Conservation (phyloP, 2,329 filamentous ascomycete genomes). For the Cladosporium sp. region DNA sequence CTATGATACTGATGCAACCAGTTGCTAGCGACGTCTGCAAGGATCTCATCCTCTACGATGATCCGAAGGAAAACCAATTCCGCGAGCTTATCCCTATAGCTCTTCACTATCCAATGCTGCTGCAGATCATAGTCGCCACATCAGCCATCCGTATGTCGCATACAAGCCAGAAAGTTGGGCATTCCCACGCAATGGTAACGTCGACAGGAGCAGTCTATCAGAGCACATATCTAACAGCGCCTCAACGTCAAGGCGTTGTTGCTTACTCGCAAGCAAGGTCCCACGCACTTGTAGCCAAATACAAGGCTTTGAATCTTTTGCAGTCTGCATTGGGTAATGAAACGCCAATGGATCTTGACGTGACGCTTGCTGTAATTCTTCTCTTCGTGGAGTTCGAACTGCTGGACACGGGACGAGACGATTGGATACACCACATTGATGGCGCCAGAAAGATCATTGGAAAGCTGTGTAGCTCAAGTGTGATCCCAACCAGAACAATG, state of each 20-base stretch:
- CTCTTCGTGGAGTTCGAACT: slow-evolving; percentile 54
- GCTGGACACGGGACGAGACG: slow-evolving; percentile 53
- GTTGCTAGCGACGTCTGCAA: slow-evolving; percentile 52
- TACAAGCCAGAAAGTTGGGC: slow-evolving; percentile 36
- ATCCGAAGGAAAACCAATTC: slow-evolving; percentile 50
- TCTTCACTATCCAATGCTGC: slow-evolving; percentile 47
- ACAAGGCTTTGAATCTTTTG: slow-evolving; percentile 9
- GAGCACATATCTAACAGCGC: not conserved
- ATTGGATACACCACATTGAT: slow-evolving; percentile 56
- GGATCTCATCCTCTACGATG: slow-evolving; percentile 55
- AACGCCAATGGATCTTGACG: slow-evolving; percentile 41
- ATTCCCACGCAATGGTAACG: too few species aligned
- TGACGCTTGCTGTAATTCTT: slow-evolving; percentile 50
- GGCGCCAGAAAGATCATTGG: slow-evolving; percentile 53
- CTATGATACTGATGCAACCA: not conserved
- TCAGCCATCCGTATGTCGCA: slow-evolving; percentile 52
- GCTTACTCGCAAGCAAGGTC: not conserved
- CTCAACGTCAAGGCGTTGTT: not conserved
- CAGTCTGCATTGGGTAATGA: slow-evolving; percentile 24
- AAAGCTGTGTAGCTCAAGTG: slow-evolving; percentile 38
- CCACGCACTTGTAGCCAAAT: slow-evolving; percentile 17
- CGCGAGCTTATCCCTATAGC: slow-evolving; percentile 52
- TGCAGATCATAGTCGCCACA: slow-evolving; percentile 51
- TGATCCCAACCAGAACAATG: slow-evolving; percentile 34
- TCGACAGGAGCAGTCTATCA: not conserved